phyloP scores from a whole-genome alignment of 1,284 basidiomycete genomes.

The Leccinum griseonigrum region DNA sequence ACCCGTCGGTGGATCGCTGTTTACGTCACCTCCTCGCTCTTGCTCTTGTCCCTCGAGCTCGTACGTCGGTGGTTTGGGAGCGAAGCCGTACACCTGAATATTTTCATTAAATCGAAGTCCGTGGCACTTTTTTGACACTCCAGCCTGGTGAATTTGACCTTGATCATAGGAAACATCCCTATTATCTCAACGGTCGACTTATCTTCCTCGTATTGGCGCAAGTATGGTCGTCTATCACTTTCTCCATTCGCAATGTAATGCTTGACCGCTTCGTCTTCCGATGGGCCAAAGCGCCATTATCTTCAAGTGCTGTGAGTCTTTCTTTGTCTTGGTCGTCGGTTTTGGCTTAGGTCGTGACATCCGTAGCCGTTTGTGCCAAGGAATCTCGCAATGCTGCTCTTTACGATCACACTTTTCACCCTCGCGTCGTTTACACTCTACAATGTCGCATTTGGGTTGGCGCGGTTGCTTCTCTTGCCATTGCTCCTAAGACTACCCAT shows the following conservation, averaged over 20 bases:
- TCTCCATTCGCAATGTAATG: conserved; percentile 52
- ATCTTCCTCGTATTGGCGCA: conserved; percentile 59
- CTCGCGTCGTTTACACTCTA: conserved; percentile 39
- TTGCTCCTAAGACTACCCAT: conserved; percentile 53
- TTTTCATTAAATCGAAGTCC: conserved; percentile 68
- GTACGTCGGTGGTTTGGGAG: conserved; percentile 31
- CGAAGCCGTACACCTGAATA: conserved; percentile 41
- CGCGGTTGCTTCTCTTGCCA: conserved; percentile 45
- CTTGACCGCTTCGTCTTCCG: conserved; percentile 56
- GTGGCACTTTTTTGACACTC: conserved; percentile 14
- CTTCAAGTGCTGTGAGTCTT: conserved; percentile 21
- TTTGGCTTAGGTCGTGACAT: background rate
- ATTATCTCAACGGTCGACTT: conserved; percentile 64
- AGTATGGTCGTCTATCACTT: conserved; percentile 42
- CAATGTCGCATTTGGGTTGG: conserved; percentile 42
- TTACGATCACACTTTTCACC: conserved; percentile 42
- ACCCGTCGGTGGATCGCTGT: conserved; percentile 42
- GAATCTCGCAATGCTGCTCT: conserved; percentile 24
- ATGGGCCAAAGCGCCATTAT: conserved; percentile 20
- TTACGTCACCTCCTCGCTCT: conserved; percentile 45
- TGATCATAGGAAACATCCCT: conserved; percentile 58
- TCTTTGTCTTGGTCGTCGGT: background rate
- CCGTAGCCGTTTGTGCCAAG: conserved; percentile 23
- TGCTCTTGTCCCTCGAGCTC: conserved; percentile 42
- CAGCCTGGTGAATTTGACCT: background rate